Evolutionary conservation across 495 filamentous ascomycete species (phyloP).

Genomic region (Podospora pseudocomata): DNA sequence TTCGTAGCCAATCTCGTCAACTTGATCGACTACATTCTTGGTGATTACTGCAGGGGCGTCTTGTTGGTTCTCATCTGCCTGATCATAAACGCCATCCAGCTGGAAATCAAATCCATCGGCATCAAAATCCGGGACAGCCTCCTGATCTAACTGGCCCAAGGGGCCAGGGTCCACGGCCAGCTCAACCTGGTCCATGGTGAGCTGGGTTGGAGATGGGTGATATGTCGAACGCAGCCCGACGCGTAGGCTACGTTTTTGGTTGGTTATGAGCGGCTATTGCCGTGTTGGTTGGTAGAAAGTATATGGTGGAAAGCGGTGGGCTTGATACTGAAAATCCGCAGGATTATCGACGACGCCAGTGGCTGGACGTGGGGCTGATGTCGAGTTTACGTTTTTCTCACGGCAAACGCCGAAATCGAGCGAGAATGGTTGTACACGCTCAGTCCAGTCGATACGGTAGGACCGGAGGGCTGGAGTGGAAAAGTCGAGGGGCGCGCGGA

Average conservation of each 20-base stretch:
- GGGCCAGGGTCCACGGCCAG: slow-evolving; percentile 15
- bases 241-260: not conserved
- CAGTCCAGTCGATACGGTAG: not conserved
- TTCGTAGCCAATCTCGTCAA: slow-evolving; percentile 26
- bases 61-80: slow-evolving; percentile 7
- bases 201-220: not conserved
- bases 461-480: not conserved
- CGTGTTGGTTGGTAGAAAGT: too few species aligned
- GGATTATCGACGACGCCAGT: not conserved
- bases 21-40: not conserved
- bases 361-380: not conserved
- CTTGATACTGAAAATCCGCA: not conserved
- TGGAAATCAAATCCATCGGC: slow-evolving; percentile 34
- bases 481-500: not conserved
- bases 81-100: slow-evolving; percentile 19
- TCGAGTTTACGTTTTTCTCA: not conserved
- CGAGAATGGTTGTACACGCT: not conserved
- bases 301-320: too few species aligned
- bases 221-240: not conserved
- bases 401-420: not conserved
- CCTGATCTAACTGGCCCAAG: slow-evolving; percentile 25
- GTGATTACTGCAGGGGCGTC: not conserved
- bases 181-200: slow-evolving; percentile 30
- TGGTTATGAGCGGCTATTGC: not conserved
- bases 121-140: slow-evolving; percentile 26